Evolutionary conservation across 306 rosid genomes (phyloP), one percentile per base, ranked within the genome.

Genomic region (Ziziphus jujuba): DNA sequence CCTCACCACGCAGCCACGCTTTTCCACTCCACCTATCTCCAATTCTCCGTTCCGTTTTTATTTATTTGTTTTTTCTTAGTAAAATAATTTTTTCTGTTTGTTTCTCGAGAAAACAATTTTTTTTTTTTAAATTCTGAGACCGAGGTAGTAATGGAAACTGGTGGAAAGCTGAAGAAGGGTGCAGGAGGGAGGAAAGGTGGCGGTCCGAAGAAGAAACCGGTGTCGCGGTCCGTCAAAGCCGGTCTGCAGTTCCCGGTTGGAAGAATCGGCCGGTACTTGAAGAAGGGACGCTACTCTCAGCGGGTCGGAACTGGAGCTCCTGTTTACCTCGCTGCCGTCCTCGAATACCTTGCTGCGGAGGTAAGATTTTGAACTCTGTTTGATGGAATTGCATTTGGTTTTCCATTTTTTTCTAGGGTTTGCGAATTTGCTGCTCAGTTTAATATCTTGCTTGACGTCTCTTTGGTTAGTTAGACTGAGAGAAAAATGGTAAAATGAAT

Each of bases 221-320:
- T 82, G 17, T 31, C 84, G 16, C 76, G 84, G 24, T 82, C 87
- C 8, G 67, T 71, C 10, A 82, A 58, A 53, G 87, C 81, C 38
- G 84, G 87, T 20, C 70, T 82, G 22, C 84, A 82, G 61, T 82
- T 82, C 35, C 87, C 84, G 0, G 84, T 82, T 9, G 84, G 87
- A 53, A 56, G 84, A 57, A 79, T 82, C 43, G 84, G 79, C 2
- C 62, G 87, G 34, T 82, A 79, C 66, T 65, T 82, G 77, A 82
- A 82, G 77, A 72, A 75, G 7, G 84, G 87, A 9, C 81, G 84
- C 7, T 82, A 82, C 44, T 33, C 87, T 56, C 58, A 65, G 47
- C 74, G 87, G 1, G 77, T 82, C 28, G 84, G 87, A 55, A 72
- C 77, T 12, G 84, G 87, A 45, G 87, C 87, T 72, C 81, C 84